A percentile compares a stretch with the other conserved stretches of the same genome.
Conservation (phyloP, 305 asterid genomes). For the Euphrasia arctica region DNA sequence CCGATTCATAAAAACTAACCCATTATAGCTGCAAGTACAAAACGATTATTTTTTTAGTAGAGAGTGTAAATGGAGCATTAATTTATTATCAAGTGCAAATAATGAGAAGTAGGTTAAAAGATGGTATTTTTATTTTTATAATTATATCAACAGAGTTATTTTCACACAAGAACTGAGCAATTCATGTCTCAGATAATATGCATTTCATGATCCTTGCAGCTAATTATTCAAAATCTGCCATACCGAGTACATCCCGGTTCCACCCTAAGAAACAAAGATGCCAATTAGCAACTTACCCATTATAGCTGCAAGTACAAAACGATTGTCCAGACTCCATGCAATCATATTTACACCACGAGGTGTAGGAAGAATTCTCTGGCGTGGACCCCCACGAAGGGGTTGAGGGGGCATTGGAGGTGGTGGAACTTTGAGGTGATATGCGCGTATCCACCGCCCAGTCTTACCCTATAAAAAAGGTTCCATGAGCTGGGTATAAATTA, state of each 20-base stretch:
- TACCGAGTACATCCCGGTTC: conserved; percentile 11
- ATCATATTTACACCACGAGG: conserved; percentile 99
- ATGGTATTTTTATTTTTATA: not conserved
- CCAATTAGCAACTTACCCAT: conserved; percentile 65
- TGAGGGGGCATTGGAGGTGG: conserved; percentile 99
- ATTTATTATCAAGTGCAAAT: too few species aligned
- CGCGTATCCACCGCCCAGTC: conserved; percentile 88
- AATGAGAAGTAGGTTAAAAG: not conserved
- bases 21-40: too few species aligned
- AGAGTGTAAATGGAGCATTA: too few species aligned
- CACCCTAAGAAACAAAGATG: conserved; percentile 24
- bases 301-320: conserved; percentile 99
- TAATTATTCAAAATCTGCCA: conserved; percentile 12
- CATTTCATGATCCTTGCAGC: conserved; percentile 8
- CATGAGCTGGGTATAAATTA: conserved; percentile 19
- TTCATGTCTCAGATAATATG: conserved; percentile 9
- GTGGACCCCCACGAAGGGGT: conserved; percentile 97
- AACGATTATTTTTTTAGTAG: too few species aligned
- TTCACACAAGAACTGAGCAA: conserved; percentile 21
- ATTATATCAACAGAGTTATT: conserved; percentile 8
- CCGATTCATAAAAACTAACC: too few species aligned
- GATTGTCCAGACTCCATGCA: conserved; percentile 97
- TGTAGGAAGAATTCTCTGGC: conserved; percentile 95
- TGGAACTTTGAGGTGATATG: conserved; percentile 97
- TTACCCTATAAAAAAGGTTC: conserved; percentile 57